Evolutionary conservation across 2,329 filamentous ascomycete genomes (phyloP).

Genomic region (Penicillium sp.): DNA sequence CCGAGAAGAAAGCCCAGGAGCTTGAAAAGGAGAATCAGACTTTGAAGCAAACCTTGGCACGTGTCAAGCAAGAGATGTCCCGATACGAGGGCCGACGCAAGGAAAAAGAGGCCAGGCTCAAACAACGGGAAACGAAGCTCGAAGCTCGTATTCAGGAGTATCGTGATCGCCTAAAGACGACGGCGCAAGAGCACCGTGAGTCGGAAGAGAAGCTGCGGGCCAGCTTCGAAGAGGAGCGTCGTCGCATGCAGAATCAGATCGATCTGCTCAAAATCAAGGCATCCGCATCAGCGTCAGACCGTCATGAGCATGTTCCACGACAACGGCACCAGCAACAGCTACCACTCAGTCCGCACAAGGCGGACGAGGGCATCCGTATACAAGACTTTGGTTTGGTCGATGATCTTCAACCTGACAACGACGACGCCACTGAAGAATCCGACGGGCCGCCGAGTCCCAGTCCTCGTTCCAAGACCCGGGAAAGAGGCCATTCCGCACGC

Average conservation of each 20-base stretch:
- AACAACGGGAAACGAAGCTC: constrained; percentile 35
- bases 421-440: constrained; percentile 27
- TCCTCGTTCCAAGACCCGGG: constrained; percentile 29
- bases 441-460: constrained; percentile 32
- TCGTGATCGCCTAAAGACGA: constrained; percentile 33
- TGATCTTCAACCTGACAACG: constrained; percentile 12
- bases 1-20: constrained; percentile 37
- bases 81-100: constrained; percentile 30
- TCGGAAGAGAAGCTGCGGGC: constrained; percentile 31
- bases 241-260: constrained; percentile 35
- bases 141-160: constrained; percentile 38
- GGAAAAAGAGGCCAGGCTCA: constrained; percentile 38
- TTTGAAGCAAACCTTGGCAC: constrained; percentile 37
- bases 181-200: constrained; percentile 31
- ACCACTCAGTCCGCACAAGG: constrained; percentile 25
- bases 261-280: constrained; percentile 31
- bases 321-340: constrained; percentile 17
- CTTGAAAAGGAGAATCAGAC: constrained; percentile 38
- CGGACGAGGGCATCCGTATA: constrained; percentile 25
- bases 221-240: constrained; percentile 33
- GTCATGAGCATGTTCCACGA: constrained; percentile 16
- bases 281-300: constrained; percentile 25
- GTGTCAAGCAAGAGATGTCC: constrained; percentile 32
- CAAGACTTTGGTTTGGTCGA: constrained; percentile 21
- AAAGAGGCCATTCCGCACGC: constrained; percentile 11